Percentiles rank a stretch among this genome's conserved stretches.
These are phyloP conservation scores for Diatrype stigma DNA, from an alignment of 2,329 filamentous ascomycete genomes.

Conservation along the genomic window DNA sequence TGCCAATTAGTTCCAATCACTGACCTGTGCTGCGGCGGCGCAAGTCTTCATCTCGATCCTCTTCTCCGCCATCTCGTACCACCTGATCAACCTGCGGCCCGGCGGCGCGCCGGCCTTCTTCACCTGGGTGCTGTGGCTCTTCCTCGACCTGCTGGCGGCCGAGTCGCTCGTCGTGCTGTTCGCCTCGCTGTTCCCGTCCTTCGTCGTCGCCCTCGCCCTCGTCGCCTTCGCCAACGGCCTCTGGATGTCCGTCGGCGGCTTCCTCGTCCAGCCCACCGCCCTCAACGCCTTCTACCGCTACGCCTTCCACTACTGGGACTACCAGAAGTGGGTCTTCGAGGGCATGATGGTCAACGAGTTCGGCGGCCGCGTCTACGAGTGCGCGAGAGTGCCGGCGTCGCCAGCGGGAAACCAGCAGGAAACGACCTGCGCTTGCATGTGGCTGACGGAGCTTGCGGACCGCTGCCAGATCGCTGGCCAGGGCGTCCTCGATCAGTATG, in stretches of 20 bases:
- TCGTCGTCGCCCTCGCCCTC: slow-evolving; percentile 73
- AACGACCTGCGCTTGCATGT: slow-evolving; percentile 69
- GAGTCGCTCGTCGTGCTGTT: slow-evolving; percentile 79
- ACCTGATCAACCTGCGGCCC: slow-evolving; percentile 71
- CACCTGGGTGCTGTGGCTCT: slow-evolving; percentile 78
- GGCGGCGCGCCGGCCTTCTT: slow-evolving; percentile 63
- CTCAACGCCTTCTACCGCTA: slow-evolving; percentile 85
- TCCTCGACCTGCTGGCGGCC: slow-evolving; percentile 76
- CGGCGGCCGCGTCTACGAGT: slow-evolving; percentile 57
- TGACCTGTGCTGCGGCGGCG: neutral
- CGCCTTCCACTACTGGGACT: slow-evolving; percentile 85
- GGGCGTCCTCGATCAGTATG: slow-evolving; percentile 66
- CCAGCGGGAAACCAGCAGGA: too few relatives aligned
- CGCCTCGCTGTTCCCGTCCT: slow-evolving; percentile 68
- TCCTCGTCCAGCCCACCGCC: slow-evolving; percentile 67
- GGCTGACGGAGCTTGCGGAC: slow-evolving; percentile 54
- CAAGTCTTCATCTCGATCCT: slow-evolving; percentile 66
- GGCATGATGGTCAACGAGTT: slow-evolving; percentile 96
- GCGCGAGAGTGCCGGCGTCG: slow-evolving; percentile 34
- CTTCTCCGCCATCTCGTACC: slow-evolving; percentile 75
- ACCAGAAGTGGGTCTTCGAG: slow-evolving; percentile 81
- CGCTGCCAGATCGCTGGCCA: slow-evolving; percentile 68
- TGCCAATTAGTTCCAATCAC: too few relatives aligned
- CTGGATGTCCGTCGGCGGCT: slow-evolving; percentile 85
- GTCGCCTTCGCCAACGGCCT: slow-evolving; percentile 83